Base-by-base conservation (phyloP, 2,329 filamentous ascomycete species). In the Fusarium proliferatum region DNA sequence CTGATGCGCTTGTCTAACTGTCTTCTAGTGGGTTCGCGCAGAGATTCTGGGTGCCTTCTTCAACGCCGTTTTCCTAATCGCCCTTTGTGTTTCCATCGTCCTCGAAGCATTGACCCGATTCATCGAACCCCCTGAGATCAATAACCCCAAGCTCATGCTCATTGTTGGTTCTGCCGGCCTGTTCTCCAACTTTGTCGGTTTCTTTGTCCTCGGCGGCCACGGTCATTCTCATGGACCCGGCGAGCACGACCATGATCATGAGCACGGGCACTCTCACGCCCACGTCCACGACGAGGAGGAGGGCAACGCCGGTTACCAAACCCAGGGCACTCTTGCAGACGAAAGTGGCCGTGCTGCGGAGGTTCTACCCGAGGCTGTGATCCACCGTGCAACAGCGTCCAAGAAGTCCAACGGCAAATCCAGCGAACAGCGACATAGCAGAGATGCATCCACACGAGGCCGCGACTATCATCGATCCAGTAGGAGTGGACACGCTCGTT, bases 21-120 rank as follows among this genome's bases (percentile, higher is more conserved):
- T 39, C 43, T 30, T 36, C 13, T 77, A 96, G 93, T 99, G 95
- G 94, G 93, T 98, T 86, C 94, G 96, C 76, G 96, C 96, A 41
- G 96, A 99, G 86, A 98, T 97, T 16, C 88, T 99, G 10, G 96
- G 96, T 79, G 96, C 96, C 53, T 92, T 98, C 77, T 94, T 98
- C 84, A 99, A 99, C 79, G 96, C 96, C 75, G 96, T 98, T 51
- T 99, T 99, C 85, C 88, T 99, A 49, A 96, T 99, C 79, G 96
- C 96, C 12, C 89, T 99, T 13, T 99, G 96, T 84, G 88, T 99
- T 64, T 97, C 96, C 57, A 99, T 99, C 82, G 93, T 98, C 79
- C 91, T 99, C 78, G 96, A 99, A 83, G 96, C 96, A 21, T 89
- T 98, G 69, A 94, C 95, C 78, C 93, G 96, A 79, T 93, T 99